Base-by-base conservation (phyloP, 345 rosid species). In the Microcos paniculata region DNA sequence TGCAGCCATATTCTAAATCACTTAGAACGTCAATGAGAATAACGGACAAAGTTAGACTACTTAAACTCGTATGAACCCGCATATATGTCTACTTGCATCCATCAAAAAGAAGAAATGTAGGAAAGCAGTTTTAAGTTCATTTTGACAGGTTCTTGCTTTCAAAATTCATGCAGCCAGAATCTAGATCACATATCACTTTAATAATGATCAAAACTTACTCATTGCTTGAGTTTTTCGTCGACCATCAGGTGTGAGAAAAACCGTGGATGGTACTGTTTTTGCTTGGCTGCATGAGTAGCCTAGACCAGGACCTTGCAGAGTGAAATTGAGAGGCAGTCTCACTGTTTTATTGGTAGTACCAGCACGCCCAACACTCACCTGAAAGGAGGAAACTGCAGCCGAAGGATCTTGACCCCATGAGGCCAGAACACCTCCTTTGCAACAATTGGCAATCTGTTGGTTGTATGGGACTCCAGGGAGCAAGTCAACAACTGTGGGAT, bases 211-310 rank as follows among this genome's bases (percentile, higher is more conserved):
- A n/a, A 30, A 82, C 86, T 77, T 77, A 86, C 88, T 69, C 46
- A 77, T 23, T 15, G 89, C 89, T 80, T 77, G 88, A 76, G 79
- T 81, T 62, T 76, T 84, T 26, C 89, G 75, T 11, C 82, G 80
- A 10, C 80, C 62, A 45, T 88, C 91, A 14, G 88, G 59, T 0
- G 85, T 21, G 78, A 81, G 62, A 46, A 88, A 83, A 73, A 68
- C 77, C 15, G 87, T 62, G 77, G 89, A 19, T 4, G 86, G 82
- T 57, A 81, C 87, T 63, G 76, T 48, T 38, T 70, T 83, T 16
- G 89, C 82, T 46, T 78, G 82, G 63, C 91, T 73, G 62, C 89
- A 88, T 4, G 85, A 80, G 82, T 88, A 88, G 26, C 91, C 89
- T 0, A 72, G 88, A 31, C 87, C 87, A 0, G 89, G 89, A 7